Base-by-base conservation (phyloP, 345 rosid genomes). In the Abelmoschus esculentus region DNA sequence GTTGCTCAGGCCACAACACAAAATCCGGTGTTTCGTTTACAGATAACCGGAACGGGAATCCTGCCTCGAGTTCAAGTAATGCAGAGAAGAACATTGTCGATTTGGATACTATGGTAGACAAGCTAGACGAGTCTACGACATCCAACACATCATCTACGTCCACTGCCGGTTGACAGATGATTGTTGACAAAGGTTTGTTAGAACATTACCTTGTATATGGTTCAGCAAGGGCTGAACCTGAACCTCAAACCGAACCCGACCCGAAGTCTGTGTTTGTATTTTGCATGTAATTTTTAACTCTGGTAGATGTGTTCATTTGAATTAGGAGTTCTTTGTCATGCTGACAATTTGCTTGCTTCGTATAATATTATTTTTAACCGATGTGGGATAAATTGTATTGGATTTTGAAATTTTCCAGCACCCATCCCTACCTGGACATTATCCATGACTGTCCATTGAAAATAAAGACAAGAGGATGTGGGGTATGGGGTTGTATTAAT, bases 181-280 rank as follows among this genome's bases (percentile, higher is more conserved):
- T 57, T 72, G 10, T 40, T 60, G 50, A 63, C 29, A 32, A 49
- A 71, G 72, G 57, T 69, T 6, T 40, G 63, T 50, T 75, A 61
- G 71, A 42, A 14, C 54, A 4, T 70, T 2, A 69, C 67, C 74
- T 71, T 56, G 44, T 44, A 69, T 22, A 22, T 73, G 81, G 86
- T 86, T 90, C 96, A 90, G 76, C 83, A 73, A 67, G 86, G 90
- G 95, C 91, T 87, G 93, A 88, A 86, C 83, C 59, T 7, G 7
- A 36, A 40, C 52, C 91, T 87, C 92, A 88, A 86, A 82, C 59
- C 40, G 7, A 36, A 40, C 52, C n/a, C 26, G 26, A 22, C 83
- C 56, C 17, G 60, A 56, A 56, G 7, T 26, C 76, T 70, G 76
- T 80, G 75, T 28, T 71, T 69, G 75, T 54, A 74, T 75, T 65